A percentile compares a stretch with the other conserved stretches of the same genome.
Conservation (phyloP, 2,329 filamentous ascomycete genomes). For the Immersiporthe knoxdaviesiana region DNA sequence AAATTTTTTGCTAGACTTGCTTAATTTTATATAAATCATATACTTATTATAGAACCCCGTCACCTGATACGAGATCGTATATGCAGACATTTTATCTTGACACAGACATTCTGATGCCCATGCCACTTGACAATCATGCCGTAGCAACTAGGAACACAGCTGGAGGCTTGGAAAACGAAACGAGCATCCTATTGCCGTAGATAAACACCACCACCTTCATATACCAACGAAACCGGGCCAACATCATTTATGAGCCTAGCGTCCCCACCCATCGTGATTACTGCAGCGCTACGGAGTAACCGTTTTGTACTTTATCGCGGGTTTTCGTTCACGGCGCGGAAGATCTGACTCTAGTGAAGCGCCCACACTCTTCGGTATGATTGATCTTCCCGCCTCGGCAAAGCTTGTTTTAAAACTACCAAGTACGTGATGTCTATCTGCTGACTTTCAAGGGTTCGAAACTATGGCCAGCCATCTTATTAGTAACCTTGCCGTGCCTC, state of each 20-base stretch:
- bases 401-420: conserved; percentile 1
- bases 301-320: background rate
- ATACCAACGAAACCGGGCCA: background rate
- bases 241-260: background rate
- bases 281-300: background rate
- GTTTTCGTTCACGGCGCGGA: background rate
- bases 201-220: background rate
- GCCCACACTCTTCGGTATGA: background rate
- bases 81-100: too few relatives aligned
- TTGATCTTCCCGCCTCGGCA: background rate
- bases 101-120: too few relatives aligned
- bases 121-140: too few relatives aligned
- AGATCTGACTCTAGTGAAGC: background rate
- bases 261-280: background rate
- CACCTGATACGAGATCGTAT: too few relatives aligned
- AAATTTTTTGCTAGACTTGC: background rate
- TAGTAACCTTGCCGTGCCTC: background rate
- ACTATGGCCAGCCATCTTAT: background rate
- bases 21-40: too few relatives aligned
- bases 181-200: background rate
- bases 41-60: too few relatives aligned
- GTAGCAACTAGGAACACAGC: background rate
- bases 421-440: background rate
- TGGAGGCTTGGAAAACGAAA: background rate
- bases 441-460: background rate